These are phyloP conservation scores for Fusarium sp. DNA, from an alignment of 2,329 filamentous ascomycete species.

Conservation along the genomic window DNA sequence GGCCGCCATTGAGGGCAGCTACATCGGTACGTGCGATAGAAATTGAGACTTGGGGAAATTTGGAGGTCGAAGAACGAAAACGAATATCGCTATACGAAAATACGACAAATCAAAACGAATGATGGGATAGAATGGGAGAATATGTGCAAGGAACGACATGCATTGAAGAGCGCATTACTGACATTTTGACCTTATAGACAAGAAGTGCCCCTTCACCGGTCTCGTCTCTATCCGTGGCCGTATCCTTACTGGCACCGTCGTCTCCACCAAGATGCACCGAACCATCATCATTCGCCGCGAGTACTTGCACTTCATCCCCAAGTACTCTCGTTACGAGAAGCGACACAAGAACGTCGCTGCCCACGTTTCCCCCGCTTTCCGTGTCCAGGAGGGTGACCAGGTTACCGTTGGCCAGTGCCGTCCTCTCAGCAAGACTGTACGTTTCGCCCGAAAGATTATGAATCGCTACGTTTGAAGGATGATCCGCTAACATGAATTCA, in stretches of 20 bases:
- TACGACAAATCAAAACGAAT: neutral
- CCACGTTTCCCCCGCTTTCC: slow-evolving; percentile 99
- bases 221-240: slow-evolving; percentile 99
- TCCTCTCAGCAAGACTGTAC: slow-evolving; percentile 99
- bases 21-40: slow-evolving; percentile 86
- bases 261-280: slow-evolving; percentile 99
- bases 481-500: slow-evolving; percentile 43
- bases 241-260: slow-evolving; percentile 99
- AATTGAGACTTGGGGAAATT: slow-evolving; percentile 18
- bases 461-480: neutral
- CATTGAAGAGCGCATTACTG: slow-evolving; percentile 37
- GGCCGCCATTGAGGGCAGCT: slow-evolving; percentile 97
- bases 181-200: slow-evolving; percentile 73
- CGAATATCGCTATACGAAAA: slow-evolving; percentile 1
- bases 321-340: slow-evolving; percentile 99
- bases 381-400: slow-evolving; percentile 99
- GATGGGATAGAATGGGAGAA: neutral
- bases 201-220: slow-evolving; percentile 99
- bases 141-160: neutral
- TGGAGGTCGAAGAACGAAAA: slow-evolving; percentile 9
- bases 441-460: slow-evolving; percentile 55
- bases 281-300: slow-evolving; percentile 99
- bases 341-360: slow-evolving; percentile 99
- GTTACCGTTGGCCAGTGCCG: slow-evolving; percentile 99
- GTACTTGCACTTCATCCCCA: slow-evolving; percentile 99